These are phyloP conservation scores for Capsaspora owczarzaki DNA, from an alignment of 78 protist species.

Conservation along the genomic window DNA sequence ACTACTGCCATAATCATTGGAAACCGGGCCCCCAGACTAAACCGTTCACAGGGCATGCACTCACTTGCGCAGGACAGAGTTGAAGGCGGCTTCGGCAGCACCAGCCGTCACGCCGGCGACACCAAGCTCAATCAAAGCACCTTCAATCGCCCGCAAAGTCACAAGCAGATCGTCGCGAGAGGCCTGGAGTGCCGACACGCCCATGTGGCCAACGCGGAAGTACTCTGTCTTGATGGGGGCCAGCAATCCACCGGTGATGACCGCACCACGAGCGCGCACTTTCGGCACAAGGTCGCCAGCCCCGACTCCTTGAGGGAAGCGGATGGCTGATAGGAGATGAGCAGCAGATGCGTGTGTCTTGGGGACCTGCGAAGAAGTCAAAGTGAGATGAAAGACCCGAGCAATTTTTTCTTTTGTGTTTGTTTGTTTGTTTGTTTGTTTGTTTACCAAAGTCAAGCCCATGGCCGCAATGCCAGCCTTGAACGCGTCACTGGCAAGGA, in stretches of 20 bases:
- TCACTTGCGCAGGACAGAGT: too few relatives aligned
- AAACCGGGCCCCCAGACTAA: too few relatives aligned
- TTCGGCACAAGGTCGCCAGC: background rate
- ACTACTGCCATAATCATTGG: too few relatives aligned
- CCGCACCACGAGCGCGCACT: background rate
- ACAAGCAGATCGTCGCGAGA: background rate
- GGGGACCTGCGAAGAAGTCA: too few relatives aligned
- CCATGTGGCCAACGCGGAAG: conserved; percentile 2
- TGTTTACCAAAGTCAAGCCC: too few relatives aligned
- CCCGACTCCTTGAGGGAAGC: background rate
- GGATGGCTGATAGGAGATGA: background rate
- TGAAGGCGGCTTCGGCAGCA: too few relatives aligned
- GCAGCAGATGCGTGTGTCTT: too few relatives aligned
- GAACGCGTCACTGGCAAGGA: background rate
- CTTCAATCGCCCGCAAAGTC: background rate
- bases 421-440: too few relatives aligned
- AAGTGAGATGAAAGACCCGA: too few relatives aligned
- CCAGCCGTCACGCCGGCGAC: too few relatives aligned
- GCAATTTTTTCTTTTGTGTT: too few relatives aligned
- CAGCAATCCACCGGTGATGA: background rate
- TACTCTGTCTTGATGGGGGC: background rate
- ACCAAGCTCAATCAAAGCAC: background rate
- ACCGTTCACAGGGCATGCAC: too few relatives aligned
- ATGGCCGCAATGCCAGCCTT: background rate
- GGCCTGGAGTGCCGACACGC: background rate